Percentiles rank a stretch among this genome's conserved stretches.
Conservation (phyloP, 140 eudicot genomes). For the Flaveria floridana region DNA sequence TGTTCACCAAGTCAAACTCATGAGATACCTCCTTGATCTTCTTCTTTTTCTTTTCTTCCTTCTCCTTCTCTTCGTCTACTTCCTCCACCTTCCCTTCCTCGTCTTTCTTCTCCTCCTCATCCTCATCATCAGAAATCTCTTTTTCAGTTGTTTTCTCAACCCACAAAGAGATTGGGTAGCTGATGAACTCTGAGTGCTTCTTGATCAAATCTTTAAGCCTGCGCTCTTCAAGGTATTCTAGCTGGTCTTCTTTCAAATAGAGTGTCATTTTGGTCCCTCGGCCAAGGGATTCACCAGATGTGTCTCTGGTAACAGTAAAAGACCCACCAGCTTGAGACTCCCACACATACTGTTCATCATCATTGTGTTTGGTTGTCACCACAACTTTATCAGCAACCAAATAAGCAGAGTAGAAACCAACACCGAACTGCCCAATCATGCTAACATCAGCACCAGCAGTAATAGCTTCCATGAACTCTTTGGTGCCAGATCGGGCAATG, state of each 20-base stretch:
- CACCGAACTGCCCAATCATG: conserved; percentile 56
- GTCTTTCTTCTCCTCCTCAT: conserved; percentile 43
- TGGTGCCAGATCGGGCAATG: conserved; percentile 88
- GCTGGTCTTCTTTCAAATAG: conserved; percentile 41
- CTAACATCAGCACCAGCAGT: conserved; percentile 57
- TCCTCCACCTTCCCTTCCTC: conserved; percentile 44
- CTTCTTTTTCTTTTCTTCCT: conserved; percentile 86
- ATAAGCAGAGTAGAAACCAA: conserved; percentile 53
- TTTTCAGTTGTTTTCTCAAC: conserved; percentile 40
- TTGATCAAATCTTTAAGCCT: conserved; percentile 42
- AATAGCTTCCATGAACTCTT: conserved; percentile 70
- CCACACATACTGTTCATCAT: conserved; percentile 52
- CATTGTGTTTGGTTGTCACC: conserved; percentile 50
- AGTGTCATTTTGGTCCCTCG: conserved; percentile 41
- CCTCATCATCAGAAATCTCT: conserved; percentile 42
- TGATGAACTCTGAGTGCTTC: conserved; percentile 43
- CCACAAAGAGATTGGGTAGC: conserved; percentile 49
- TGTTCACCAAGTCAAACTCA: conserved; percentile 81
- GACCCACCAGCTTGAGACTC: conserved; percentile 54
- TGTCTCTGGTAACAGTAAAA: conserved; percentile 46
- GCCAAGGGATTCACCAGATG: conserved; percentile 40
- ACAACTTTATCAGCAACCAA: conserved; percentile 53
- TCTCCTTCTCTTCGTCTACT: conserved; percentile 70
- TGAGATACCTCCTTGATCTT: conserved; percentile 87
- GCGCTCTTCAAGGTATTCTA: conserved; percentile 43